Evolutionary conservation across 225 moss, liverwort and hornwort species (phyloP).

Genomic region (Bryoerythrophyllum caledonicum): DNA sequence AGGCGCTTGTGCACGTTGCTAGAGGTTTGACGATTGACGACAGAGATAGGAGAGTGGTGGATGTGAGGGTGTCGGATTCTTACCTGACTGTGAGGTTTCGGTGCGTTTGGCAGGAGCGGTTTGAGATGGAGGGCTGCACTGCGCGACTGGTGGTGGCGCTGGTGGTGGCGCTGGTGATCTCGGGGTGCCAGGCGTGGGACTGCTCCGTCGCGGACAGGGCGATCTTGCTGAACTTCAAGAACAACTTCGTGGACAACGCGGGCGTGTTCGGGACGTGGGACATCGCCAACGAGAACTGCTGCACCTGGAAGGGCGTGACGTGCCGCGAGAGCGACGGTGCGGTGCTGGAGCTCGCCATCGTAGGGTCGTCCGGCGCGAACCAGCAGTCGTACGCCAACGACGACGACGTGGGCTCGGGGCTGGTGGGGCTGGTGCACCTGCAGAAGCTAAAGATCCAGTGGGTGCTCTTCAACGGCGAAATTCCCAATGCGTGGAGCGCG

Average conservation of each 20-base stretch:
- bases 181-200: slow-evolving; percentile 46
- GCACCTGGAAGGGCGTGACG: slow-evolving; percentile 38
- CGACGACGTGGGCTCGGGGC: background rate
- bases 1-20: background rate
- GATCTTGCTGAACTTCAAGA: slow-evolving; percentile 41
- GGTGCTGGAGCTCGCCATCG: slow-evolving; percentile 26
- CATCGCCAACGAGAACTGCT: slow-evolving; percentile 29
- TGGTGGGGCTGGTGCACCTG: slow-evolving; percentile 23
- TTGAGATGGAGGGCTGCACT: slow-evolving; percentile 20
- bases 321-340: slow-evolving; percentile 50
- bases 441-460: slow-evolving; percentile 54
- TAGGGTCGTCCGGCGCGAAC: slow-evolving; percentile 27
- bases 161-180: slow-evolving; percentile 14
- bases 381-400: slow-evolving; percentile 26
- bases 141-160: background rate
- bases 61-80: too few species aligned
- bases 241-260: slow-evolving; percentile 28
- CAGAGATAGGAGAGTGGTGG: background rate
- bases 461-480: slow-evolving; percentile 38
- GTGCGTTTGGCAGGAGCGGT: too few species aligned
- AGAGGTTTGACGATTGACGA: background rate
- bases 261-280: slow-evolving; percentile 45
- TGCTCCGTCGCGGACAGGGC: slow-evolving; percentile 31
- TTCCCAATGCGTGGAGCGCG: slow-evolving; percentile 40
- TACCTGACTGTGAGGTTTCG: background rate